Base-by-base conservation (phyloP, 495 filamentous ascomycete genomes). In the Evernia prunastri region DNA sequence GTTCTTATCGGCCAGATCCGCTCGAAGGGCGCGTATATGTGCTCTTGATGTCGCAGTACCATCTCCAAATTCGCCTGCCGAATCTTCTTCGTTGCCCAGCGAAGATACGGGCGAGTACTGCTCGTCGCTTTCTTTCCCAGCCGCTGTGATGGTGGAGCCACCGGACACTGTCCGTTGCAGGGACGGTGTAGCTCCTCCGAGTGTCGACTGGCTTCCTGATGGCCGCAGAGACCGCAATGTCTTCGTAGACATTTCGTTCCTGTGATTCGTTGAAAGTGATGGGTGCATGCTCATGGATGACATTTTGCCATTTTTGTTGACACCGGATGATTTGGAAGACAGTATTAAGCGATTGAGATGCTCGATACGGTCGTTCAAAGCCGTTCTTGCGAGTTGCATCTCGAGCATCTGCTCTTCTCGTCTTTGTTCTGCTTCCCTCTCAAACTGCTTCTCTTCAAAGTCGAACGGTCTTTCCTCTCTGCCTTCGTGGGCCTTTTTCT, bases 381-480 rank as follows among this genome's bases (percentile, higher is more conserved):
- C 95, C 3, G 93, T 98, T 33, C 95, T 84, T 18, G 94, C 94
- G 35, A 98, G 82, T 73, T 98, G 94, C 86, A 98, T 98, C 73
- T 97, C 94, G 53, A 97, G 80, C 81, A 98, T 92, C 72, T 98
- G 94, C 72, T 98, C 94, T 69, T 95, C 92, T 70, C 97, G 95
- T 37, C 94, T 87, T 60, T 86, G 81, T 70, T 90, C 86, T 35
- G 88, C 87, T 73, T 94, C 87, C 64, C 88, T 87, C 74, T 96
- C 90, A 39, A 87, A 81, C 63, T 89, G 85, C 63, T 86, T 79
- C 67, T 89, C 85, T 72, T 89, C 85, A 78, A 84, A 66, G 57
- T 88, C 87, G 9, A 62, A 29, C 10, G 61, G 76, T 68, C 81
- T 84, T 40, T 87, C 78, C 43, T 85, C 80, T 37, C 23, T 58